phyloP scores from a whole-genome alignment of 306 rosid species.

The Prunus davidiana region DNA sequence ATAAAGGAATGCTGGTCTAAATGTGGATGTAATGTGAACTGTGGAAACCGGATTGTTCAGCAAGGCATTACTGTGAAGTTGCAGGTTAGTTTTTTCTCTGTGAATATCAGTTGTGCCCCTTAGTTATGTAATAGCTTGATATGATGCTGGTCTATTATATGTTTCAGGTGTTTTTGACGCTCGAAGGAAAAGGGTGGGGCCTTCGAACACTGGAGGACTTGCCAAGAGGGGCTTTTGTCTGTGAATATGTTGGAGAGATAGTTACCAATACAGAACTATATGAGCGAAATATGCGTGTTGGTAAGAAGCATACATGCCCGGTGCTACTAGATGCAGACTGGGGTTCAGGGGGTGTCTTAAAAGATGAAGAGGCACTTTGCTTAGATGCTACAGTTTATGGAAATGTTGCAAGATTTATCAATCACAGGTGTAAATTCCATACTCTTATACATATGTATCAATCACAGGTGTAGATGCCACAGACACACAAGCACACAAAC shows the following conservation, averaged over 20 bases:
- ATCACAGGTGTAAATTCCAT: constrained; percentile 25
- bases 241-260: constrained; percentile 32
- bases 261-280: constrained; percentile 16
- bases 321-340: constrained; percentile 24
- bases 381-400: constrained; percentile 27
- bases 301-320: constrained; percentile 9
- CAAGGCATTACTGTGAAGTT: constrained; percentile 18
- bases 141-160: not conserved
- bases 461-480: not conserved
- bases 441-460: too few relatives aligned
- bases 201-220: constrained; percentile 22
- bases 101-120: not conserved
- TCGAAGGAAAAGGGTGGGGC: constrained; percentile 37
- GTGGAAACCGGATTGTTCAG: constrained; percentile 32
- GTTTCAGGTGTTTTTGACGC: constrained; percentile 25
- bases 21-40: constrained; percentile 19
- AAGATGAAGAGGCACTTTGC: constrained; percentile 25
- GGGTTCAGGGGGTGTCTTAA: not conserved
- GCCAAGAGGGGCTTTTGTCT: constrained; percentile 33
- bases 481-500: not conserved
- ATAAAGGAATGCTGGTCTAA: constrained; percentile 29
- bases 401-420: constrained; percentile 34
- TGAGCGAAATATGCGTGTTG: constrained; percentile 6
- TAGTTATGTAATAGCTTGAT: not conserved
- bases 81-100: constrained; percentile 20